A percentile compares a stretch with the other conserved stretches of the same genome.
Conservation (phyloP, 345 rosid genomes). For the Punica granatum region DNA sequence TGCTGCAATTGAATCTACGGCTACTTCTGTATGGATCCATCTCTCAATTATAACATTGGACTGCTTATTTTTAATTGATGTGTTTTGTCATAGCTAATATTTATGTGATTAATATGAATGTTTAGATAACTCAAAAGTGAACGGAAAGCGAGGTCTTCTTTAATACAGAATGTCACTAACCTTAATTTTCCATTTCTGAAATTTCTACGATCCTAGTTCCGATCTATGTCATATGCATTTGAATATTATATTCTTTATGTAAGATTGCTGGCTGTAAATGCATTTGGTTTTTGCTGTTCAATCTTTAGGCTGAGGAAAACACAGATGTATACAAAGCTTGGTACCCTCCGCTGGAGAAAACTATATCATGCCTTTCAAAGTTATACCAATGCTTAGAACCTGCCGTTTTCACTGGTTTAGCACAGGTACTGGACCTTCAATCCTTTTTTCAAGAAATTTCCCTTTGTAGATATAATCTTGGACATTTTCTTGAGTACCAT, state of each 20-base stretch:
- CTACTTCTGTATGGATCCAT: constrained; percentile 28
- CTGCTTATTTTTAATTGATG: neutral
- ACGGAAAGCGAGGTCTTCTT: neutral
- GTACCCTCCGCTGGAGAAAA: constrained; percentile 96
- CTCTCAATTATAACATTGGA: neutral
- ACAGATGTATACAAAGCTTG: constrained; percentile 66
- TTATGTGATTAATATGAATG: neutral
- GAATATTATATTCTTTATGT: neutral
- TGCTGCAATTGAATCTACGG: constrained; percentile 39
- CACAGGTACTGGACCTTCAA: constrained; percentile 51
- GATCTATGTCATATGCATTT: neutral
- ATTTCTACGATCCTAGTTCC: neutral
- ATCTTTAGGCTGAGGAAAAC: constrained; percentile 61
- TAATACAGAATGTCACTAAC: neutral
- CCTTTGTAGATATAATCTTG: neutral
- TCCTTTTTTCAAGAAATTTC: constrained; percentile 3
- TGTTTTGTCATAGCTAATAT: neutral
- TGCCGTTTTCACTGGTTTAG: constrained; percentile 86
- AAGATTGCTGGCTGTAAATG: neutral
- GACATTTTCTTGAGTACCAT: constrained; percentile 7
- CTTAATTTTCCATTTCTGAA: neutral
- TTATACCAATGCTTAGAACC: constrained; percentile 81
- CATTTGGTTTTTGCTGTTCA: neutral
- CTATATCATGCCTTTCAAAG: constrained; percentile 86
- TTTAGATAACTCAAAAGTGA: neutral